Base-by-base conservation (phyloP, 2,329 filamentous ascomycete genomes). In the Microdochium paspali region DNA sequence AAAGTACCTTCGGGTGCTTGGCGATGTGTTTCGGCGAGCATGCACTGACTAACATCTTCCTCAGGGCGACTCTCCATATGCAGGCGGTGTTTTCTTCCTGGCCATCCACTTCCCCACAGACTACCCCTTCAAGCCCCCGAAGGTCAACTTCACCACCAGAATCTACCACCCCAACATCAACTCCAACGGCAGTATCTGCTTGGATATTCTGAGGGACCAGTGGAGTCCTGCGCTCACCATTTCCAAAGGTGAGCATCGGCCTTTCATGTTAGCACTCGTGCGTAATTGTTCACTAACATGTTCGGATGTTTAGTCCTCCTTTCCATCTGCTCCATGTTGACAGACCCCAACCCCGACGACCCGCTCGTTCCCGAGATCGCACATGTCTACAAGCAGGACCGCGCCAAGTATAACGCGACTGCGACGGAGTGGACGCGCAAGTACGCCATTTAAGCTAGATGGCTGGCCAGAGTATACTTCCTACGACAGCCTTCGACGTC, bases 111-210 rank as follows among this genome's bases (percentile, higher is more conserved):
- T 98, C 79, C 93, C 93, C 58, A 98, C 93, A 79, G 93, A 98
- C 79, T 98, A 98, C 73, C 93, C 93, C 39, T 98, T 98, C 81
- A 98, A 98, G 85, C 93, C 93, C 54, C 93, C 93, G 60, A 98
- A 98, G 82, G 90, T 98, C 73, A 96, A 96, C 85, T 98, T 98
- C 81, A 97, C 90, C 61, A 98, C 93, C 56, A 87, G 91, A 66
- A 97, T 98, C 77, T 98, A 98, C 71, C 93, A 98, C 76, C 93
- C 93, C 63, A 98, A 98, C 76, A 98, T 98, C 89, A 98, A 98
- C 83, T 95, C 89, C 58, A 97, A 97, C 70, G 93, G 93, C 71
- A 96, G 90, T 72, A 98, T 98, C 72, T 98, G 93, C 71, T 74
- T 98, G 68, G 93, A 98, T 66, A 98, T 98, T 65, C 77, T 98